A percentile compares a stretch with the other conserved stretches of the same genome.
phyloP scores from a whole-genome alignment of 768 basidiomycete genomes.

The Hericium erinaceus region DNA sequence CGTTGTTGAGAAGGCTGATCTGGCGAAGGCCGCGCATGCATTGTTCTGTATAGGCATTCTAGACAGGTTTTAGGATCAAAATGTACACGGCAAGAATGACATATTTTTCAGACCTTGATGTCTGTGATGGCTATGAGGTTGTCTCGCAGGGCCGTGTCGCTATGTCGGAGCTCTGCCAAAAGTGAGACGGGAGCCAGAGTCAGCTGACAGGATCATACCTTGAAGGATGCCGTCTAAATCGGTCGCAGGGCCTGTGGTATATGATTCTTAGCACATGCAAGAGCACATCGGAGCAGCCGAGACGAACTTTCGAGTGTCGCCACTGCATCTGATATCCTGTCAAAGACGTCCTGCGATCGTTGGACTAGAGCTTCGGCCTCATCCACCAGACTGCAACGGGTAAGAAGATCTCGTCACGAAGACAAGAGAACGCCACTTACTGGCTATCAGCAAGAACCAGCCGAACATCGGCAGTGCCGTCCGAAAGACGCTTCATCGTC shows the following conservation, averaged over 20 bases:
- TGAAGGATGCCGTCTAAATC: constrained; percentile 43
- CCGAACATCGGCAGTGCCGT: constrained; percentile 12
- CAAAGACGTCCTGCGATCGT: constrained; percentile 4
- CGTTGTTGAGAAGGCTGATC: constrained; percentile 75
- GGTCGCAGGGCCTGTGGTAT: constrained; percentile 30
- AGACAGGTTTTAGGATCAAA: background rate
- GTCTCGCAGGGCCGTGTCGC: constrained; percentile 10
- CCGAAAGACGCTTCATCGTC: constrained; percentile 12
- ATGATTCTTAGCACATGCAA: no score
- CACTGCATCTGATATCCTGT: constrained; percentile 7
- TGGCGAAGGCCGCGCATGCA: constrained; percentile 58
- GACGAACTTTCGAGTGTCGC: constrained; percentile 6
- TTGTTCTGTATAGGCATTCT: constrained; percentile 70
- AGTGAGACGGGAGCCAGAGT: background rate
- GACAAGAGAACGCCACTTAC: constrained; percentile 1
- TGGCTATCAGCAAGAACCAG: constrained; percentile 5
- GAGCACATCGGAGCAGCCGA: background rate
- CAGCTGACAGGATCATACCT: constrained; percentile 27
- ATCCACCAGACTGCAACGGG: constrained; percentile 4
- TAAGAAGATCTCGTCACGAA: background rate
- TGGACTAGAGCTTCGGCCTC: constrained; percentile 8
- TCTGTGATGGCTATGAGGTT: constrained; percentile 4
- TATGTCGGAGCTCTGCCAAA: constrained; percentile 10
- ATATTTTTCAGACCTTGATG: constrained; percentile 7
- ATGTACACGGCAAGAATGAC: background rate